phyloP scores from a whole-genome alignment of 805 yeast genomes.

The Nakazawaea anatomiae region DNA sequence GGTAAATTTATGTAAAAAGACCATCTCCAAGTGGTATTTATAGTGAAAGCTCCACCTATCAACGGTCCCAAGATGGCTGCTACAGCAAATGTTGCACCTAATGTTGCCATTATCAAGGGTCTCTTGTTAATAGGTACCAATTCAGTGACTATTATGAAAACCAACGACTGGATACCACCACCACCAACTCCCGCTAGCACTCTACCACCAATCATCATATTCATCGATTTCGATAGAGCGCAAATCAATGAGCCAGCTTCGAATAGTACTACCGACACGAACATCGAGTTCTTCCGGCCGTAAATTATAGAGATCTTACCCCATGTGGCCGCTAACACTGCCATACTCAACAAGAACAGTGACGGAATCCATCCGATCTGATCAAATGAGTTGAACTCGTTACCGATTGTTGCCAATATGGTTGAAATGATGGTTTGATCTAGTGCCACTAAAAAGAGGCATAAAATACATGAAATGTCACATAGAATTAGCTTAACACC shows the following conservation, averaged over 20 bases:
- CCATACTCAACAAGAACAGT: slow-evolving; percentile 49
- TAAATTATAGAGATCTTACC: slow-evolving; percentile 50
- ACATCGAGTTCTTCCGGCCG: slow-evolving; percentile 48
- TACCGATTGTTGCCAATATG: slow-evolving; percentile 42
- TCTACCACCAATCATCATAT: slow-evolving; percentile 64
- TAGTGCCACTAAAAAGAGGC: slow-evolving; percentile 31
- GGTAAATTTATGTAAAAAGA: slow-evolving; percentile 69
- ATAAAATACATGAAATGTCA: slow-evolving; percentile 10
- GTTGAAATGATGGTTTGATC: slow-evolving; percentile 59
- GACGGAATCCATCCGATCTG: slow-evolving; percentile 56
- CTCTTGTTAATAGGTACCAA: slow-evolving; percentile 38
- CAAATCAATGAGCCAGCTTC: slow-evolving; percentile 57
- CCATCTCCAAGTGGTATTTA: slow-evolving; percentile 67
- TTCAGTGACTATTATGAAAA: slow-evolving; percentile 52
- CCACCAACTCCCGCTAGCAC: slow-evolving; percentile 69
- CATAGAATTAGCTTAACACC: slow-evolving; percentile 17
- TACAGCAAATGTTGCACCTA: slow-evolving; percentile 39
- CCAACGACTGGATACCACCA: slow-evolving; percentile 57
- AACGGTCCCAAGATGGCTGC: slow-evolving; percentile 58
- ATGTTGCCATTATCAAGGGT: slow-evolving; percentile 30
- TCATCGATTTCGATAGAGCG: slow-evolving; percentile 50
- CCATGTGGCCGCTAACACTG: slow-evolving; percentile 49
- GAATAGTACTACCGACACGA: slow-evolving; percentile 45
- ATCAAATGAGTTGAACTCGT: slow-evolving; percentile 41
- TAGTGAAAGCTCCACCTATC: slow-evolving; percentile 60